A percentile compares a stretch with the other conserved stretches of the same genome.
Evolutionary conservation across 1,284 basidiomycete species (phyloP).

Genomic region (Microbotryum lychnidis-dioicae): DNA sequence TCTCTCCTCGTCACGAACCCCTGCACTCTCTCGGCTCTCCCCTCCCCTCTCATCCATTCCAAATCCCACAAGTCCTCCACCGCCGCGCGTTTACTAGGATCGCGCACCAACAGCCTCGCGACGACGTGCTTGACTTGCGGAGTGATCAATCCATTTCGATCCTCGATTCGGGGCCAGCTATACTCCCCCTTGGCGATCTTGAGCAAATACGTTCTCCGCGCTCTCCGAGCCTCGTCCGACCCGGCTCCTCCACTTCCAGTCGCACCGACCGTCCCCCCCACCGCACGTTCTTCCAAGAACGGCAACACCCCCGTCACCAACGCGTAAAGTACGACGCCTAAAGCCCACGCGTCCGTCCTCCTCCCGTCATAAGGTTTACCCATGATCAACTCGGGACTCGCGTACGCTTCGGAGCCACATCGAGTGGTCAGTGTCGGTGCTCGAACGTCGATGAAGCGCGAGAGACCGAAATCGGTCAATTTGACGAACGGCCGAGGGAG

Average conservation of each 20-base stretch:
- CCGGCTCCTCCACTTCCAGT: not conserved
- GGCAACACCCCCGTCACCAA: constrained; percentile 58
- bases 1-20: constrained; percentile 2
- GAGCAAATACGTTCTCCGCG: constrained; percentile 48
- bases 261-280: not conserved
- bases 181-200: constrained; percentile 70
- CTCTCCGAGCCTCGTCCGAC: constrained; percentile 7
- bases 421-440: constrained; percentile 69
- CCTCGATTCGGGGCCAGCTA: constrained; percentile 50
- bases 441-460: constrained; percentile 67
- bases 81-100: constrained; percentile 55
- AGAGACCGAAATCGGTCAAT: constrained; percentile 82
- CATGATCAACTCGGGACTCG: constrained; percentile 81
- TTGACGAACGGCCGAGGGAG: constrained; percentile 60
- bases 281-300: constrained; percentile 45
- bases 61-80: constrained; percentile 59
- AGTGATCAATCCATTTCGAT: constrained; percentile 43
- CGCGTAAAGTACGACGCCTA: constrained; percentile 73
- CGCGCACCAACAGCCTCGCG: constrained; percentile 55
- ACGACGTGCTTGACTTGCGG: constrained; percentile 53
- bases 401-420: constrained; percentile 85
- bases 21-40: constrained; percentile 24
- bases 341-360: constrained; percentile 81
- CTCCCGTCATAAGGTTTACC: constrained; percentile 70
- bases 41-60: constrained; percentile 51